Evolutionary conservation across 2,329 filamentous ascomycete species (phyloP).

Genomic region (Drechslerella stenobrocha): DNA sequence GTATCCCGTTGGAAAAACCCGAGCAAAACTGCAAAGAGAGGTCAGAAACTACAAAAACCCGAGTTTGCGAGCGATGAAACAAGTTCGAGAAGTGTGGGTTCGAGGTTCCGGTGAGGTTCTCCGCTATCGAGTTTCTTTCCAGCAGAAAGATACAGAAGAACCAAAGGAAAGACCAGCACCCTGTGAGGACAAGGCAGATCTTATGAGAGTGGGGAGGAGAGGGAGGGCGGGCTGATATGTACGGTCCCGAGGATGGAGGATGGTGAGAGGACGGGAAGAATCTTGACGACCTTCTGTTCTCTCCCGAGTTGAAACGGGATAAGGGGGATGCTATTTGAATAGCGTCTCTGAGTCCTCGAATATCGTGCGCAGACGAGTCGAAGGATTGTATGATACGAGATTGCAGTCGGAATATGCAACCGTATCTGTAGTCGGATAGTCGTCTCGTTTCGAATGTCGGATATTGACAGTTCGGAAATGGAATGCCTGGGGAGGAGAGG

Average conservation of each 20-base stretch:
- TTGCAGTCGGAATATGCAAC: slow-evolving; percentile 49
- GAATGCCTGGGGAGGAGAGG: slow-evolving; percentile 48
- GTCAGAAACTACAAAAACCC: slow-evolving; percentile 33
- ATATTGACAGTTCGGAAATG: slow-evolving; percentile 48
- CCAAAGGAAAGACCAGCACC: slow-evolving; percentile 42
- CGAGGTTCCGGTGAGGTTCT: slow-evolving; percentile 40
- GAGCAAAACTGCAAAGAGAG: slow-evolving; percentile 31
- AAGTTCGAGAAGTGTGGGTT: slow-evolving; percentile 17
- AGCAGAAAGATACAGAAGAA: slow-evolving; percentile 48
- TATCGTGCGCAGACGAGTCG: slow-evolving; percentile 44
- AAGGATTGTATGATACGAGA: slow-evolving; percentile 48
- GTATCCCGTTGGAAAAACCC: slow-evolving; percentile 46
- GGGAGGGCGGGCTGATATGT: slow-evolving; percentile 33
- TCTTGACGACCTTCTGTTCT: slow-evolving; percentile 35
- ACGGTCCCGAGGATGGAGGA: slow-evolving; percentile 38
- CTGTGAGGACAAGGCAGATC: slow-evolving; percentile 27
- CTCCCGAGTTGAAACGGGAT: slow-evolving; percentile 41
- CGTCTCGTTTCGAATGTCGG: slow-evolving; percentile 49
- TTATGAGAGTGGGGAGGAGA: slow-evolving; percentile 5
- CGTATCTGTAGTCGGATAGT: slow-evolving; percentile 48
- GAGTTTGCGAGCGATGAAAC: slow-evolving; percentile 37
- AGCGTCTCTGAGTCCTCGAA: slow-evolving; percentile 43
- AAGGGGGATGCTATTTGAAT: slow-evolving; percentile 41
- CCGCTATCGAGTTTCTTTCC: slow-evolving; percentile 47
- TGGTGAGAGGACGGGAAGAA: slow-evolving; percentile 39